A percentile compares a stretch with the other conserved stretches of the same genome.
These are phyloP conservation scores for Penicillium sp. DNA, from an alignment of 2,329 filamentous ascomycete species.

Conservation along the genomic window DNA sequence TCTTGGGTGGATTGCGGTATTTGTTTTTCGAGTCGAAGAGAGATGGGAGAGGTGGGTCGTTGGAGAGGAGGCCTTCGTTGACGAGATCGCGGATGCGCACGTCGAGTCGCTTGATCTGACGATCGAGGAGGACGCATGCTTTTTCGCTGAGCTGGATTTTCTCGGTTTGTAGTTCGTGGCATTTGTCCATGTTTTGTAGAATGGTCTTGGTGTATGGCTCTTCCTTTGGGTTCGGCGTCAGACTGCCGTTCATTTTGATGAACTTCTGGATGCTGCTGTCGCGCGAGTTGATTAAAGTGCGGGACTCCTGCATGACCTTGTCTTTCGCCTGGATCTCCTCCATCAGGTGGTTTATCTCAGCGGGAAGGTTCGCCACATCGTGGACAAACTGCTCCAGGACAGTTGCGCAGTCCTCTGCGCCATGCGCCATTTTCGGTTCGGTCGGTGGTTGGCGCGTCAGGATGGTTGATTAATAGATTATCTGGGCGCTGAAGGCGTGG, in stretches of 20 bases:
- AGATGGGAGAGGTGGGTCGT: conserved; percentile 58
- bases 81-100: conserved; percentile 58
- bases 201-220: conserved; percentile 58
- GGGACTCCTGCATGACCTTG: conserved; percentile 55
- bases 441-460: not conserved
- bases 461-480: not conserved
- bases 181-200: conserved; percentile 55
- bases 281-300: conserved; percentile 54
- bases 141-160: conserved; percentile 60
- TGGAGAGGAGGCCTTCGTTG: conserved; percentile 56
- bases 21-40: conserved; percentile 50
- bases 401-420: conserved; percentile 58
- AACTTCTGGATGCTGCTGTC: conserved; percentile 63
- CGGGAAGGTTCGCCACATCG: conserved; percentile 60
- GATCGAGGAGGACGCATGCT: conserved; percentile 57
- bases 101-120: conserved; percentile 61
- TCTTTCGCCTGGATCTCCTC: conserved; percentile 66
- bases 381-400: conserved; percentile 64
- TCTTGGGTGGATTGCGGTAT: conserved; percentile 45
- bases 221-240: conserved; percentile 61
- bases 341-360: conserved; percentile 62
- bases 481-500: not conserved
- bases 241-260: conserved; percentile 60
- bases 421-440: conserved; percentile 41
- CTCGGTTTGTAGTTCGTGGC: conserved; percentile 58